Conservation (phyloP, 768 basidiomycete genomes). For the Tylopilus balloui region DNA sequence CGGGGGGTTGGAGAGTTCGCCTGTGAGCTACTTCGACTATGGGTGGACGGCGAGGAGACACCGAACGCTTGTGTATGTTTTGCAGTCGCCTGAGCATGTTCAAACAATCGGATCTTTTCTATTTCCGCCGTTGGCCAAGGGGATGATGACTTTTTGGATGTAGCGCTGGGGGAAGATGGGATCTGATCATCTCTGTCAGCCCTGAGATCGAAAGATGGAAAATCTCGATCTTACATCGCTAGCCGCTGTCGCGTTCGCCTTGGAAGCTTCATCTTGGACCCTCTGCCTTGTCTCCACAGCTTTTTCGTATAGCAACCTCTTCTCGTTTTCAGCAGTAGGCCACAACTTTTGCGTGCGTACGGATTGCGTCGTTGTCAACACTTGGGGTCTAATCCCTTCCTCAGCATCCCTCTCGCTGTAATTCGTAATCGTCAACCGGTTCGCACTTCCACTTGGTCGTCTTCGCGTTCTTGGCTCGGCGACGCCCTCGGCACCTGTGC, state of each 20-base stretch:
- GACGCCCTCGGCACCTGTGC: constrained; percentile 1
- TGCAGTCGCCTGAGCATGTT: constrained; percentile 65
- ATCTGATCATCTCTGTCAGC: constrained; percentile 11
- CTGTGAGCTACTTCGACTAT: constrained; percentile 29
- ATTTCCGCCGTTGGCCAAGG: constrained; percentile 68
- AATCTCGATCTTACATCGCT: constrained; percentile 19
- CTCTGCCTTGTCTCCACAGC: constrained; percentile 37
- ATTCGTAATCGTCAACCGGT: constrained; percentile 42
- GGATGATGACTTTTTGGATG: constrained; percentile 14
- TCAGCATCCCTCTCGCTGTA: constrained; percentile 39
- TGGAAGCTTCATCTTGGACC: constrained; percentile 33
- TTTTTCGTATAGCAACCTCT: constrained; percentile 35
- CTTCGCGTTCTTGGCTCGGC: constrained; percentile 22
- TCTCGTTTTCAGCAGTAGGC: constrained; percentile 44
- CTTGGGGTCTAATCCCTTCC: constrained; percentile 24
- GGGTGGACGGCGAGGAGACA: constrained; percentile 22
- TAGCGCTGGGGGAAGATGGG: constrained; percentile 1
- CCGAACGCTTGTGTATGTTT: constrained; percentile 48
- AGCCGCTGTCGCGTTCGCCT: constrained; percentile 25
- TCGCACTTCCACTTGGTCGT: constrained; percentile 30
- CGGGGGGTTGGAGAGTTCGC: constrained; percentile 17
- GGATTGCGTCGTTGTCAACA: constrained; percentile 19
- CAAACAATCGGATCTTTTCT: constrained; percentile 69
- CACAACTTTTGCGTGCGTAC: constrained; percentile 23
- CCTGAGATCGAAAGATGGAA: background rate